Percentiles rank a stretch among this genome's conserved stretches.
These are phyloP conservation scores for Macaranga tanarius DNA, from an alignment of 441 rosid genomes.

Conservation along the genomic window DNA sequence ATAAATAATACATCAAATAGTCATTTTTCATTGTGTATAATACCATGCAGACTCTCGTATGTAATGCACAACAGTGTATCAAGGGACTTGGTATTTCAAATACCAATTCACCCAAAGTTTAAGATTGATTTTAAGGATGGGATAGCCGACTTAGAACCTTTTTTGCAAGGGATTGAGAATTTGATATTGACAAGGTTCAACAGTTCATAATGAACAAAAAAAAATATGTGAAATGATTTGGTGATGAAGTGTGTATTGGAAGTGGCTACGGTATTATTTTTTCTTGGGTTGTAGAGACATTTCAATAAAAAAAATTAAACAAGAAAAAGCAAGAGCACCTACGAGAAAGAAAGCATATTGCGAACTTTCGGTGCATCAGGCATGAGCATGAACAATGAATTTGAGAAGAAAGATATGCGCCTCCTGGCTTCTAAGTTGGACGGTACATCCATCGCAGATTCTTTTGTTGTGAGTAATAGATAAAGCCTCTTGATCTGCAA, in stretches of 20 bases:
- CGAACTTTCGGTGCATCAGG: conserved; percentile 99
- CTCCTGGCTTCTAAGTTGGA: conserved; percentile 98
- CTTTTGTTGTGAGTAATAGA: conserved; percentile 94
- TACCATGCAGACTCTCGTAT: neutral
- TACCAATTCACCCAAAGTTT: conserved; percentile 2
- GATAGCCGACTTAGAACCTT: neutral
- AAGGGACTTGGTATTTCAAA: neutral
- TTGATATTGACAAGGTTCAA: neutral
- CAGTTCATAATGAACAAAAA: neutral
- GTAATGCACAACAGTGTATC: neutral
- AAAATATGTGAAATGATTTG: neutral
- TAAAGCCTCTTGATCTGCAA: conserved; percentile 83
- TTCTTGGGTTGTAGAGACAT: neutral
- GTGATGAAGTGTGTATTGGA: neutral
- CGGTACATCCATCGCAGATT: conserved; percentile 99
- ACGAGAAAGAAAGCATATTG: conserved; percentile 99
- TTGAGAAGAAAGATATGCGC: conserved; percentile 96
- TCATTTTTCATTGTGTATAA: neutral
- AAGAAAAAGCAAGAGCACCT: conserved; percentile 30
- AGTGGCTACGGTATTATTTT: neutral
- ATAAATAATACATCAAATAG: neutral
- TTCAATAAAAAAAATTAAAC: neutral
- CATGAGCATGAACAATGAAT: conserved; percentile 99
- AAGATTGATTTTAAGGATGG: neutral
- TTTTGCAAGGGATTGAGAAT: neutral